phyloP scores from a whole-genome alignment of 768 basidiomycete species.

The Boletus speciosus region DNA sequence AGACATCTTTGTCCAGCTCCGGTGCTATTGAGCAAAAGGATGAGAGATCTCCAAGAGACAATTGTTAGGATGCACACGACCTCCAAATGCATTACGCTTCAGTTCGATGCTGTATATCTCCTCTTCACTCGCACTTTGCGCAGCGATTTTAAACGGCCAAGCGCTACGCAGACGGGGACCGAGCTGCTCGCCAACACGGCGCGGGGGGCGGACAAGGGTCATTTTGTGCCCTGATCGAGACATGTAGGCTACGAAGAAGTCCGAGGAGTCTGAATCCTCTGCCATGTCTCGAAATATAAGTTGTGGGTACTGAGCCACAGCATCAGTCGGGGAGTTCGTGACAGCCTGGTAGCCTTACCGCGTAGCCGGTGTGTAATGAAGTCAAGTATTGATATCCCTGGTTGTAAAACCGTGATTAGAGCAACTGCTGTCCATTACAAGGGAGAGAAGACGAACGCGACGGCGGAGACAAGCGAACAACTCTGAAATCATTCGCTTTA shows the following conservation, averaged over 20 bases:
- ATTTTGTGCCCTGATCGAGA: conserved; percentile 59
- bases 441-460: conserved; percentile 41
- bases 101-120: conserved; percentile 55
- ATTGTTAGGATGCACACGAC: conserved; percentile 12
- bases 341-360: conserved; percentile 37
- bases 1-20: conserved; percentile 49
- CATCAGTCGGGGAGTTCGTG: conserved; percentile 8
- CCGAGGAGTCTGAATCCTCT: conserved; percentile 41
- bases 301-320: conserved; percentile 47
- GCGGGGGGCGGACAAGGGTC: conserved; percentile 41
- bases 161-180: conserved; percentile 37
- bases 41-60: neutral
- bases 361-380: conserved; percentile 51
- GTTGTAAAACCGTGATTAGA: conserved; percentile 9
- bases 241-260: conserved; percentile 66
- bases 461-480: conserved; percentile 59
- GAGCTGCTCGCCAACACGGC: conserved; percentile 36
- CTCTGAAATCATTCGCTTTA: conserved; percentile 56
- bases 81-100: conserved; percentile 39
- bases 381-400: conserved; percentile 76
- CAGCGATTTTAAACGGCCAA: conserved; percentile 42
- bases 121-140: conserved; percentile 45
- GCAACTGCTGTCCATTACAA: conserved; percentile 3
- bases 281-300: conserved; percentile 60
- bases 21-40: conserved; percentile 26